phyloP scores from a whole-genome alignment of 768 basidiomycete genomes.

The Lactarius quietus region DNA sequence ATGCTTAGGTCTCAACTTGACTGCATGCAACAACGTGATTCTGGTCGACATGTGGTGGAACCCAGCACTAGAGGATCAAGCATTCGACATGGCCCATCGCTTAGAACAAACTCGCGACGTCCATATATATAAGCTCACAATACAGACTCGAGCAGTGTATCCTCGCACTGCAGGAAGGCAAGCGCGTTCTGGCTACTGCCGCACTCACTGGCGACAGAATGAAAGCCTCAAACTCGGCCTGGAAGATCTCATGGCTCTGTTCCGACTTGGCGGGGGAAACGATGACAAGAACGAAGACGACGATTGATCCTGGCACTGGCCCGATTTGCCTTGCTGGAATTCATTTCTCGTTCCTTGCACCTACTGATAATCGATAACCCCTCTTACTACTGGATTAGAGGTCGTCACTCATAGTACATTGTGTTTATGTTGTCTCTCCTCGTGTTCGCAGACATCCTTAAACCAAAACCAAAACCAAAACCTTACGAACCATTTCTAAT shows the following conservation, averaged over 20 bases:
- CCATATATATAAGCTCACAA: conserved; percentile 85
- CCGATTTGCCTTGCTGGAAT: neutral
- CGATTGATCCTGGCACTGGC: neutral
- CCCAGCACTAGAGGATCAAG: conserved; percentile 89
- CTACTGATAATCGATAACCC: neutral
- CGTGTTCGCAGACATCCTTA: neutral
- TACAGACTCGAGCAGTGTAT: conserved; percentile 87
- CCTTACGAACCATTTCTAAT: neutral
- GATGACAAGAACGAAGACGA: conserved; percentile 43
- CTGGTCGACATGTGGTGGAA: conserved; percentile 96
- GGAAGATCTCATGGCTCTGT: conserved; percentile 81
- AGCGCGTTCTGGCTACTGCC: conserved; percentile 78
- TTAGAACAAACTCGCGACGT: conserved; percentile 86
- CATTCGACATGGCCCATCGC: conserved; percentile 88
- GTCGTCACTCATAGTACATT: neutral
- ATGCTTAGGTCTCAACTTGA: conserved; percentile 74
- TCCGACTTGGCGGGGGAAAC: conserved; percentile 56
- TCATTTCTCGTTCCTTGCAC: neutral
- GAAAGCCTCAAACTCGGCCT: conserved; percentile 79
- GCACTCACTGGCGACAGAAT: conserved; percentile 86
- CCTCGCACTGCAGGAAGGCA: conserved; percentile 84
- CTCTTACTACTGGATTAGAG: neutral
- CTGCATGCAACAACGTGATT: conserved; percentile 92
- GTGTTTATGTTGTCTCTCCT: too few species aligned
- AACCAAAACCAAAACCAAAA: neutral